Conservation (phyloP, 2,329 filamentous ascomycete species). For the Colletotrichum sp. region DNA sequence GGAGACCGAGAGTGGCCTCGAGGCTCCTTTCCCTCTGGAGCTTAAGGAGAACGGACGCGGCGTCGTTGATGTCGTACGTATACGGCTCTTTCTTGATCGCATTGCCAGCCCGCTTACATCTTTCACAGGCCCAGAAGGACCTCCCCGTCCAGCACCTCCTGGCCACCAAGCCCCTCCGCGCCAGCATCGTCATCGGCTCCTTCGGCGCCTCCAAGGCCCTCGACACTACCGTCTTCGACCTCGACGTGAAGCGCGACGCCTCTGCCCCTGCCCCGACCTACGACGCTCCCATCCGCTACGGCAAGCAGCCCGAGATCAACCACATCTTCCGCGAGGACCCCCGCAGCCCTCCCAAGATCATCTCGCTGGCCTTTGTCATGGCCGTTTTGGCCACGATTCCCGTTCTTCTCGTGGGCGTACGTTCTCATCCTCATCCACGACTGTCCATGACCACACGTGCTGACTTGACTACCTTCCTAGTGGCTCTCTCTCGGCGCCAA, state of each 20-base stretch:
- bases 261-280: conserved; percentile 63
- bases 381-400: conserved; percentile 78
- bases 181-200: conserved; percentile 84
- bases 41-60: conserved; percentile 90
- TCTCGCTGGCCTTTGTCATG: conserved; percentile 79
- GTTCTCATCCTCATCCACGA: conserved; percentile 32
- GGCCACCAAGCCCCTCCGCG: conserved; percentile 71
- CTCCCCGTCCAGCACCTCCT: conserved; percentile 83
- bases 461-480: conserved; percentile 45
- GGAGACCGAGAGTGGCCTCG: conserved; percentile 75
- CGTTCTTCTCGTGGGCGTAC: conserved; percentile 72
- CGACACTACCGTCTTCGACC: conserved; percentile 73
- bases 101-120: conserved; percentile 29
- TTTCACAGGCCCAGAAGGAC: conserved; percentile 79
- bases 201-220: conserved; percentile 78
- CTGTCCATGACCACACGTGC: neutral
- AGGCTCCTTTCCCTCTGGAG: conserved; percentile 84
- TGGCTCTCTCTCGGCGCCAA: conserved; percentile 88
- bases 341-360: conserved; percentile 78
- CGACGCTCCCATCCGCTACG: conserved; percentile 79
- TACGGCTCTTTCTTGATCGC: neutral
- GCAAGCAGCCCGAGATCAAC: conserved; percentile 82
- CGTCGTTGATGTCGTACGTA: conserved; percentile 80
- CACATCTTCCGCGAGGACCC: conserved; percentile 88
- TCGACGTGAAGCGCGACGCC: conserved; percentile 70